These are phyloP conservation scores for Talaromyces verruculosus DNA, from an alignment of 2,329 filamentous ascomycete species.

Conservation along the genomic window DNA sequence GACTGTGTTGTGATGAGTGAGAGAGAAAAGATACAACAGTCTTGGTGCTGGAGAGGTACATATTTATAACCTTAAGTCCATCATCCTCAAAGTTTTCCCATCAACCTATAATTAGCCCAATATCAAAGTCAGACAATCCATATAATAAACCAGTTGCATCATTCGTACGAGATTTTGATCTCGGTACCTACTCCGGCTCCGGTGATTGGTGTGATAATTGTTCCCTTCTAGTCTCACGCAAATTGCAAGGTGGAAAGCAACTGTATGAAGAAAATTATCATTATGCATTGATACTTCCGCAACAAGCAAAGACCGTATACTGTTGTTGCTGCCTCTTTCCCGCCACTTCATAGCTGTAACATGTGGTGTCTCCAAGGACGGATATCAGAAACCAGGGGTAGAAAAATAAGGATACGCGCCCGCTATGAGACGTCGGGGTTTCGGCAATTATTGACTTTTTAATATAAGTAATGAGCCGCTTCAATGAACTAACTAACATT, in stretches of 20 bases:
- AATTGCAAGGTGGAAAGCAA: neutral
- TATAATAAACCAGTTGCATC: neutral
- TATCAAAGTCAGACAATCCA: neutral
- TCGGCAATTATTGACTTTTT: neutral
- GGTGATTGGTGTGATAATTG: neutral
- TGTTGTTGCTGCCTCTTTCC: neutral
- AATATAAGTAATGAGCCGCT: neutral
- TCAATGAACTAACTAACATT: neutral
- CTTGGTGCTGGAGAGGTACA: neutral
- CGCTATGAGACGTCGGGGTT: neutral
- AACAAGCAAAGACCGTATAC: neutral
- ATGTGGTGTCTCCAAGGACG: slow-evolving; percentile 1
- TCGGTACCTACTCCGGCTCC: neutral
- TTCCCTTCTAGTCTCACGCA: slow-evolving; percentile 1
- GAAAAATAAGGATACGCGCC: neutral
- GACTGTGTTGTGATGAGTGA: slow-evolving; percentile 7
- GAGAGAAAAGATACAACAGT: neutral
- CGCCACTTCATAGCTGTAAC: slow-evolving; percentile 1
- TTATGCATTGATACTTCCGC: neutral
- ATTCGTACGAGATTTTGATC: neutral
- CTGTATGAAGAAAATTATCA: neutral
- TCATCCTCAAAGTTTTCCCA: too few relatives aligned
- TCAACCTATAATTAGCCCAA: too few relatives aligned
- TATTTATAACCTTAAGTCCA: neutral
- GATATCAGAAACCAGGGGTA: slow-evolving; percentile 11